These are phyloP conservation scores for Microcos paniculata DNA, from an alignment of 345 rosid species.

Conservation along the genomic window DNA sequence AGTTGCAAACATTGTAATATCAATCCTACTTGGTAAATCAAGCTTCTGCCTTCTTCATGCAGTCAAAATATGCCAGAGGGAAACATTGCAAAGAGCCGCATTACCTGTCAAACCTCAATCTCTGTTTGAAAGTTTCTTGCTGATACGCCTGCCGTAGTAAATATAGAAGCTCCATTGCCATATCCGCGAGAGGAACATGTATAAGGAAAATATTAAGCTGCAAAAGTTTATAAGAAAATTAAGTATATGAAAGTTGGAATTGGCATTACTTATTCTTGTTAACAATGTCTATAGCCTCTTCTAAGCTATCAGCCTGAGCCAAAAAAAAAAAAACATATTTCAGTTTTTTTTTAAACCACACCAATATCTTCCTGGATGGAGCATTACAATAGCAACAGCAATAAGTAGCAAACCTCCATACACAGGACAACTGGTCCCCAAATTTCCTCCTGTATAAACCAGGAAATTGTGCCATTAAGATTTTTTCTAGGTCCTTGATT, in stretches of 20 bases:
- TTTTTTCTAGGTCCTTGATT: neutral
- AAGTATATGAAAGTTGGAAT: neutral
- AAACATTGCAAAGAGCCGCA: neutral
- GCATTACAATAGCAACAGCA: neutral
- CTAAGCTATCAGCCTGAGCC: conserved; percentile 46
- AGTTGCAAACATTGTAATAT: too few relatives aligned
- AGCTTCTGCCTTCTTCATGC: neutral
- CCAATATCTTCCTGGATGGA: neutral
- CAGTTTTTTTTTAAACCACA: neutral
- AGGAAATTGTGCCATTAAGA: conserved; percentile 2
- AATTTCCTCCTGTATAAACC: conserved; percentile 46
- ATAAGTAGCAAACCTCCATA: conserved; percentile 42
- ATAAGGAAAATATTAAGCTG: neutral
- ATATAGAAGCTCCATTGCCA: conserved; percentile 71
- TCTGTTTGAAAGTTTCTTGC: conserved; percentile 81
- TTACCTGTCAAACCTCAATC: conserved; percentile 76
- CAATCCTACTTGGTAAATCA: too few relatives aligned
- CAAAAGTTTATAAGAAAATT: neutral
- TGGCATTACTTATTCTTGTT: conserved; percentile 48
- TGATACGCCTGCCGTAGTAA: conserved; percentile 61
- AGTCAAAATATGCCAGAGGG: neutral
- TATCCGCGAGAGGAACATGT: conserved; percentile 34
- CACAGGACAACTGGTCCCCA: conserved; percentile 59
- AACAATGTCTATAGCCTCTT: conserved; percentile 55
- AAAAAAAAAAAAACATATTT: neutral